phyloP scores from a whole-genome alignment of 306 rosid species.

The Castanospermum australe region DNA sequence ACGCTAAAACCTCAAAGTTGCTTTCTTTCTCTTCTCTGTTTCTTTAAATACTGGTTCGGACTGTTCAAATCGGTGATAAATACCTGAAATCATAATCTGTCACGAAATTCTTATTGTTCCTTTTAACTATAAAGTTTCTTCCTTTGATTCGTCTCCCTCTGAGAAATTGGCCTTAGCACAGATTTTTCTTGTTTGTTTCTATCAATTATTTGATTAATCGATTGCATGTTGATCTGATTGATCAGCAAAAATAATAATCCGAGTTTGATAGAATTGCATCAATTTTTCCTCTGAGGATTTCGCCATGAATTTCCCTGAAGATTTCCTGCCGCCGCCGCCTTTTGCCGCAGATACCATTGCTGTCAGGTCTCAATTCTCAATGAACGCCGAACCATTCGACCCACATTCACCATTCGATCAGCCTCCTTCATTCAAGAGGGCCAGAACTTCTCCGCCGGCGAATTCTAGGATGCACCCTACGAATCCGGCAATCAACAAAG shows the following conservation, averaged over 20 bases:
- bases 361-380: constrained; percentile 55
- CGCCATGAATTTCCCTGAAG: constrained; percentile 62
- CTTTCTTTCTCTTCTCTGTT: neutral
- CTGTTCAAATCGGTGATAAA: neutral
- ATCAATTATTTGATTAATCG: constrained; percentile 8
- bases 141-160: neutral
- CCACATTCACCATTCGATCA: constrained; percentile 40
- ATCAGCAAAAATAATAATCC: neutral
- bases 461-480: constrained; percentile 39
- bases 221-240: constrained; percentile 20
- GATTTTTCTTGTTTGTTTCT: neutral
- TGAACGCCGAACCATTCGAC: constrained; percentile 40
- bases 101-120: constrained; percentile 15
- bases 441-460: constrained; percentile 43
- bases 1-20: constrained; percentile 21
- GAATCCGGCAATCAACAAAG: constrained; percentile 50
- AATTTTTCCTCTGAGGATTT: neutral
- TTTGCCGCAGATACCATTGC: constrained; percentile 45
- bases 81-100: neutral
- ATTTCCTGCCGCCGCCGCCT: constrained; percentile 42
- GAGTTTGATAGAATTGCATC: constrained; percentile 12
- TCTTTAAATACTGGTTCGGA: neutral
- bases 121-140: neutral
- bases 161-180: neutral
- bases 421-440: constrained; percentile 53